These are phyloP conservation scores for Heliamphora ciliata DNA, from an alignment of 179 eudicot genomes.

Conservation along the genomic window DNA sequence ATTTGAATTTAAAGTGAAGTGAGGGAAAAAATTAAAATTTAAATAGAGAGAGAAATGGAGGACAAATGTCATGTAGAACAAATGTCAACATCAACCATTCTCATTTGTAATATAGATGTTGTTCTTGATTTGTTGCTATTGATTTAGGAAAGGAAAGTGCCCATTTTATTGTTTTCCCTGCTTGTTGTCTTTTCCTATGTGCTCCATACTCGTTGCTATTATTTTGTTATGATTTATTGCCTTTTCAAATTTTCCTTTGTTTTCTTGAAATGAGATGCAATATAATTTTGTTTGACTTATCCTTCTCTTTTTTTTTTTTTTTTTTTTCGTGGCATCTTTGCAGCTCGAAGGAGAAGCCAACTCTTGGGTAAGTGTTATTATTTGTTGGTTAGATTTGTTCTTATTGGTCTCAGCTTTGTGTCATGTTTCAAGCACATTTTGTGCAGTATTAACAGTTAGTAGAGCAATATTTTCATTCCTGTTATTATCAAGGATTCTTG, in stretches of 20 bases:
- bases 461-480: not conserved
- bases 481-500: not conserved
- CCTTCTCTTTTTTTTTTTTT: not conserved
- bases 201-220: not conserved
- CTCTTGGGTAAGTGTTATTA: conserved; percentile 79
- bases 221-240: not conserved
- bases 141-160: not conserved
- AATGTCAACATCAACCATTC: too few relatives aligned
- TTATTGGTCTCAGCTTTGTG: not conserved
- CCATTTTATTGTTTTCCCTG: not conserved
- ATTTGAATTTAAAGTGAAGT: too few relatives aligned
- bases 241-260: not conserved
- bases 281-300: not conserved
- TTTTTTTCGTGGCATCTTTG: conserved; percentile 23
- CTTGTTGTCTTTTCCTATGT: not conserved
- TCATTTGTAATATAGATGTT: too few relatives aligned
- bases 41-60: too few relatives aligned
- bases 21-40: too few relatives aligned
- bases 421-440: too few relatives aligned
- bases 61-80: too few relatives aligned
- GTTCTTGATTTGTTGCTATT: not conserved
- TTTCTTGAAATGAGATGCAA: not conserved
- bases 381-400: not conserved
- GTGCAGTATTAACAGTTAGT: not conserved
- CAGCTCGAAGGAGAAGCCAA: conserved; percentile 99